Evolutionary conservation across 106 monocot species (phyloP).

Genomic region (Platanthera zijinensis): DNA sequence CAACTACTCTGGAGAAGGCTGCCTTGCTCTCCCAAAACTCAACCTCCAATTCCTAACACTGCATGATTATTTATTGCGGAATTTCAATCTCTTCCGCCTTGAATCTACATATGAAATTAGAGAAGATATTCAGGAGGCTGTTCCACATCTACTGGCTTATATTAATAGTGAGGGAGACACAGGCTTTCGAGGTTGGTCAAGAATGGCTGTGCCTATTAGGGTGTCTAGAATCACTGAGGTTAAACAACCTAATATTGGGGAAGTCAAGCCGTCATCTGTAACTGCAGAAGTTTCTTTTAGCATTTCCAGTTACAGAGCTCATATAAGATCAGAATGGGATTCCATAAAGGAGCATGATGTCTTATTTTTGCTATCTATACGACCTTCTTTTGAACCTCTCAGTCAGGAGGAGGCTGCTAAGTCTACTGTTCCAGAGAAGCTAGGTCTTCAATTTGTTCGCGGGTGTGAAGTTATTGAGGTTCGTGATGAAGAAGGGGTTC

Average conservation of each 20-base stretch:
- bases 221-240: slow-evolving; percentile 75
- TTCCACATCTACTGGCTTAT: slow-evolving; percentile 89
- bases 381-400: slow-evolving; percentile 96
- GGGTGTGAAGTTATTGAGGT: slow-evolving; percentile 96
- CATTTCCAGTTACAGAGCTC: slow-evolving; percentile 82
- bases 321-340: slow-evolving; percentile 96
- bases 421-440: slow-evolving; percentile 72
- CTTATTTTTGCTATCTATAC: slow-evolving; percentile 86
- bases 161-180: slow-evolving; percentile 96
- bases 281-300: slow-evolving; percentile 84
- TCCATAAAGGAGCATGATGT: slow-evolving; percentile 97
- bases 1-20: slow-evolving; percentile 98
- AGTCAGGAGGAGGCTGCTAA: slow-evolving; percentile 86
- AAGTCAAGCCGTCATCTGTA: slow-evolving; percentile 92
- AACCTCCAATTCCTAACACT: slow-evolving; percentile 96
- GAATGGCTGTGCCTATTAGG: slow-evolving; percentile 97
- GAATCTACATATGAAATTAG: slow-evolving; percentile 99
- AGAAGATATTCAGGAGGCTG: slow-evolving; percentile 98
- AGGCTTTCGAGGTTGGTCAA: slow-evolving; percentile 98
- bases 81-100: slow-evolving; percentile 97
- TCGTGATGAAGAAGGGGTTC: slow-evolving; percentile 86
- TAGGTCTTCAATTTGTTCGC: slow-evolving; percentile 94
- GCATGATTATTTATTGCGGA: slow-evolving; percentile 91
- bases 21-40: slow-evolving; percentile 95
- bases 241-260: slow-evolving; percentile 96